Conservation (phyloP, 306 rosid species). For the Rosa persica region DNA sequence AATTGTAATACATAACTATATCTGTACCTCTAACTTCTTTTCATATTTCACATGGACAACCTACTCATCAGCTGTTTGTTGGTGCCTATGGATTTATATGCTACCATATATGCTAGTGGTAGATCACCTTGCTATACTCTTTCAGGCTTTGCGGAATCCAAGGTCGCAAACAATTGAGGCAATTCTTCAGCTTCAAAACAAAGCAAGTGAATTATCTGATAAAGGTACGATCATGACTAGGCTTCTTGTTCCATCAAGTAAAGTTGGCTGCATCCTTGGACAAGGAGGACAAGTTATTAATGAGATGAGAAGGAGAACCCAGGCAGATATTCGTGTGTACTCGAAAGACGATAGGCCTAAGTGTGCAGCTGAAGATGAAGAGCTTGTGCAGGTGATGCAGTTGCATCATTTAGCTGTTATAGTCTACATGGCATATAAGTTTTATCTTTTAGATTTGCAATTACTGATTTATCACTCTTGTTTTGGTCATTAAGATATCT, state of each 20-base stretch:
- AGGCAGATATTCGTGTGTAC: conserved; percentile 33
- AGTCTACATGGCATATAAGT: not conserved
- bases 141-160: conserved; percentile 32
- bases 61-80: conserved; percentile 10
- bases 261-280: conserved; percentile 46
- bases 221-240: conserved; percentile 28
- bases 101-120: not conserved
- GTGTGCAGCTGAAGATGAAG: conserved; percentile 43
- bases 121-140: conserved; percentile 18
- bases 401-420: conserved; percentile 7
- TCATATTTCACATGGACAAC: not conserved
- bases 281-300: conserved; percentile 42
- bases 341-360: conserved; percentile 39
- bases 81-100: not conserved
- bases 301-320: conserved; percentile 42
- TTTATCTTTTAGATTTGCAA: not conserved
- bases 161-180: conserved; percentile 39
- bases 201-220: conserved; percentile 32
- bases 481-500: conserved; percentile 29
- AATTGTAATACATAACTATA: not conserved
- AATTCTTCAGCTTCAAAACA: conserved; percentile 38
- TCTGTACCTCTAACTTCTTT: not conserved
- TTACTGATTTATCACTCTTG: conserved; percentile 4
- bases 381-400: conserved; percentile 32
- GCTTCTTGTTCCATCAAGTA: conserved; percentile 39